Evolutionary conservation across 106 monocot genomes (phyloP), one percentile per base, ranked within the genome.

Genomic region (Platanthera guangdongensis): DNA sequence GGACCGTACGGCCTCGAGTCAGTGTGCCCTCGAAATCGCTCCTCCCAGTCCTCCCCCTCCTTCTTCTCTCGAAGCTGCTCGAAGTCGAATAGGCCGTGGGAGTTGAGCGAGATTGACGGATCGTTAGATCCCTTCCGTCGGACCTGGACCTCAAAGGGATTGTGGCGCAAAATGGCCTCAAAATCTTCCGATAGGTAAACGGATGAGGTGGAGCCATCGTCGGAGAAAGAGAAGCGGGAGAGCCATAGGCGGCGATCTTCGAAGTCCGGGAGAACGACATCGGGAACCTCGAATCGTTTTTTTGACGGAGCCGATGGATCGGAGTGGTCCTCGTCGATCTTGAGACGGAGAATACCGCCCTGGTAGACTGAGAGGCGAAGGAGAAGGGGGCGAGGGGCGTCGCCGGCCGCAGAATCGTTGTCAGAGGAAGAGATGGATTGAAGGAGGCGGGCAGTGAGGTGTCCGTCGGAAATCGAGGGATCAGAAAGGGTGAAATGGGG

Each of bases 61-160:
- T 82, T 84, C 76, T 82, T 89, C 39, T 49, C 53, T 72, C 85
- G 83, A 78, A 92, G 74, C 76, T 83, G 89, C 92, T 99, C 94
- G 83, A 94, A 94, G 74, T 99, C 94, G 73, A 99, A 99, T 54
- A 99, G 75, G 8, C 99, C 99, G 52, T 90, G 78, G 11, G 94
- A 92, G 71, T 99, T 99, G 69, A 99, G 75, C 12, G 99, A 99
- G 54, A 99, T 52, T 7, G 94, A 51, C 19, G 79, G 89, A 57
- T 86, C 90, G 10, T 72, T 78, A 45, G 78, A 47, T 30, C 79
- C 82, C 10, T 77, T 69, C 3, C 82, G 81, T 15, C 87, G 86
- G 59, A 94, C 92, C 62, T 77, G 68, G 75, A 99, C 79, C 82
- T 89, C 85, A 78, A 99, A 94, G 8, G 99, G 99, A 32, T 92